Percentiles rank a stretch among this genome's conserved stretches.
These are phyloP conservation scores for Magnusiomyces suaveolens DNA, from an alignment of 1,139 yeast genomes.

Conservation along the genomic window DNA sequence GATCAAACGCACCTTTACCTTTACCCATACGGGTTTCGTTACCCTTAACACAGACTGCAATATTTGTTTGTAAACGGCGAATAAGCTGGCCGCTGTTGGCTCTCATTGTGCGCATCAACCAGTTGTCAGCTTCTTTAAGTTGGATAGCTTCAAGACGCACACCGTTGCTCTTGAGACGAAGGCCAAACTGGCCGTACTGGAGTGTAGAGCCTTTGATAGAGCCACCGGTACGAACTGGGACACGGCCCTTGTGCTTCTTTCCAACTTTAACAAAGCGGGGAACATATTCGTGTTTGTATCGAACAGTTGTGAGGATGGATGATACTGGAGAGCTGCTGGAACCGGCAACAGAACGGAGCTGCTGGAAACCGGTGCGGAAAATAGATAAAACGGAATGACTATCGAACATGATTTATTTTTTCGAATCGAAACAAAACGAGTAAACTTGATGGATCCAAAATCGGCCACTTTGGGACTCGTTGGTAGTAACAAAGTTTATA, in stretches of 20 bases:
- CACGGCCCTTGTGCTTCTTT: conserved; percentile 91
- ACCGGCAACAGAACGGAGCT: neutral
- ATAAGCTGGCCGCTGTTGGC: conserved; percentile 59
- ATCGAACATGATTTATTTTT: conserved; percentile 5
- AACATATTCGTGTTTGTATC: conserved; percentile 70
- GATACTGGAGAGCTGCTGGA: conserved; percentile 3
- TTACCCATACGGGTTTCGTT: conserved; percentile 99
- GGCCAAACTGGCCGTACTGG: conserved; percentile 74
- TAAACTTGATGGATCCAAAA: neutral
- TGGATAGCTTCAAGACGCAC: conserved; percentile 81
- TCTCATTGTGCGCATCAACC: conserved; percentile 72
- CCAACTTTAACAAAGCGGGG: conserved; percentile 66
- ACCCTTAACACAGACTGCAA: conserved; percentile 93
- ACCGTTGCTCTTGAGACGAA: conserved; percentile 82
- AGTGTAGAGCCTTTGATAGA: conserved; percentile 79
- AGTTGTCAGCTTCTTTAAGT: conserved; percentile 81
- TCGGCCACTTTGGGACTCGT: conserved; percentile 7
- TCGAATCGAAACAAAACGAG: neutral
- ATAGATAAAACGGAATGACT: neutral
- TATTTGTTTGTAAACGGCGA: conserved; percentile 73
- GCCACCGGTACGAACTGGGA: conserved; percentile 90
- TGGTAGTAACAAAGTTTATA: neutral
- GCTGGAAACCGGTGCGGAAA: neutral
- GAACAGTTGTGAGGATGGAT: conserved; percentile 3
- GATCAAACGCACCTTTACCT: conserved; percentile 96